Evolutionary conservation across 495 filamentous ascomycete species (phyloP).

Genomic region (Sporormia fimetaria): DNA sequence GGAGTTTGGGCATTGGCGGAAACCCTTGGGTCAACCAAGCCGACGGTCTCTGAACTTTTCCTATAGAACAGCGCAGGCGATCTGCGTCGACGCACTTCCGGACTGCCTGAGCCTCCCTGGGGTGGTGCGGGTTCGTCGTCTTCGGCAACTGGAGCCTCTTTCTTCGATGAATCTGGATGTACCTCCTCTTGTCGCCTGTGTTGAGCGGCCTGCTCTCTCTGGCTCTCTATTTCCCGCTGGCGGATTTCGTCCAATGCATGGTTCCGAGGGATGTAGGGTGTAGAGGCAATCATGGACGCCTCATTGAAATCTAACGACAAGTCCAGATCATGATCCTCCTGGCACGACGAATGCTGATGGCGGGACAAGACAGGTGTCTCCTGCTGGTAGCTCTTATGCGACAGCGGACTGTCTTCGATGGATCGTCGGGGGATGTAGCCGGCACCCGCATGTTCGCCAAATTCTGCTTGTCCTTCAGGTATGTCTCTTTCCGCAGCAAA

Average conservation of each 20-base stretch:
- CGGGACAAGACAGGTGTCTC: slow-evolving; percentile 32
- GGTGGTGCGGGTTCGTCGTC: slow-evolving; percentile 4
- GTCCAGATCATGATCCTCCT: slow-evolving; percentile 45
- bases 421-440: slow-evolving; percentile 38
- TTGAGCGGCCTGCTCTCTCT: slow-evolving; percentile 47
- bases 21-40: slow-evolving; percentile 16
- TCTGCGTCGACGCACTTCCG: slow-evolving; percentile 14
- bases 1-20: slow-evolving; percentile 22
- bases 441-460: slow-evolving; percentile 13
- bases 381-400: slow-evolving; percentile 25
- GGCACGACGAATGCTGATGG: slow-evolving; percentile 33
- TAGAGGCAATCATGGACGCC: slow-evolving; percentile 50
- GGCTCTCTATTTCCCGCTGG: slow-evolving; percentile 46
- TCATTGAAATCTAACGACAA: slow-evolving; percentile 54
- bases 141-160: slow-evolving; percentile 17
- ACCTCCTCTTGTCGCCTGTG: slow-evolving; percentile 37
- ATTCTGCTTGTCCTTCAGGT: background rate
- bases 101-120: background rate
- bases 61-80: slow-evolving; percentile 46
- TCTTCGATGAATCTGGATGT: slow-evolving; percentile 25
- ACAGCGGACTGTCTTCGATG: slow-evolving; percentile 36
- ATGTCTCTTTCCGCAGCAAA: slow-evolving; percentile 5
- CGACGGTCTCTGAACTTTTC: slow-evolving; percentile 27
- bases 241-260: slow-evolving; percentile 45
- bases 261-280: slow-evolving; percentile 43